Base-by-base conservation (phyloP, 768 basidiomycete species). In the Rhizopogon rudus region DNA sequence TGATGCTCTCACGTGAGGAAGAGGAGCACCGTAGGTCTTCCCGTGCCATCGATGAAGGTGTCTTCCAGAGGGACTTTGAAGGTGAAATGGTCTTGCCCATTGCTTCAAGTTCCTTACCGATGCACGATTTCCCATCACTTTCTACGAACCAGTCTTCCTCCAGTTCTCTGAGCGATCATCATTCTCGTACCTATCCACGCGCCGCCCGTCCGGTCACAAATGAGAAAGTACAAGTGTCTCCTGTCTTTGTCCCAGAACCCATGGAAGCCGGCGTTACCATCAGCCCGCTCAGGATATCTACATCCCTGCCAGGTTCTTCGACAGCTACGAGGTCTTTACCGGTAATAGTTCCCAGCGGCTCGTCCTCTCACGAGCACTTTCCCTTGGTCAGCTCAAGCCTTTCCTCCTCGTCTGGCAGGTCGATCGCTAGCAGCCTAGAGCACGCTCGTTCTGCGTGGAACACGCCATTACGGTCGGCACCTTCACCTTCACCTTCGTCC, bases 1-100 rank as follows among this genome's bases (percentile, higher is more conserved):
- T 93, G 44, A 93, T 93, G 89, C 77, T 93, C 59, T 92, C 89
- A 58, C 82, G 87, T 8, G 91, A 93, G 44, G 88, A 92, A 65
- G 83, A 81, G 40, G 67, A 51, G 53, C 53, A 54, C 39, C 52
- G 60, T 52, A 55, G 54, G 55, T 51, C 57, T 54, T 25, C 40
- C 40, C 22, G n/a, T 37, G 35, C 55, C 4, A n/a, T 65, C 6
- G 81, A 82, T 17, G 80, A 84, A 52, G 84, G 80, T 3, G 75
- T 83, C 3, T 85, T 84, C 56, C 79, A 80, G 54, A 78, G 71
- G 17, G 81, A 84, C 53, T 81, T 79, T 54, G 80, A 83, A 50
- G 74, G 77, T 14, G 48, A 49, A 49, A 10, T 16, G 9, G 9
- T 37, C 22, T 62, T 71, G 16, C 64, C 65, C 16, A 61, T 60